Base-by-base conservation (phyloP, 129 eudicot genomes). In the Cynara cardunculus region DNA sequence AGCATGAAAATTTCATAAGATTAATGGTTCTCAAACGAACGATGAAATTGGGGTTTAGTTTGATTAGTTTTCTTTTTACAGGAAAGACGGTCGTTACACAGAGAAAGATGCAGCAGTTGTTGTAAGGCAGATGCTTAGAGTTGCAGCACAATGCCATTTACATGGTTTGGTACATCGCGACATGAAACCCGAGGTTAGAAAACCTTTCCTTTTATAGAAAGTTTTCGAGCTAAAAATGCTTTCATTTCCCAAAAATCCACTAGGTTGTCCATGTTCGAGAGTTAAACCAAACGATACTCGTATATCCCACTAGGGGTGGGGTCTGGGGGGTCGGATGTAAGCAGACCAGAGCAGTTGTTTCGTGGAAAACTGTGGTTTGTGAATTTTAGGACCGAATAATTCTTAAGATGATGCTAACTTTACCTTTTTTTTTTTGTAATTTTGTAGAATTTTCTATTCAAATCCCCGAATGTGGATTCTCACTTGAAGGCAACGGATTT, bases 141-240 rank as follows among this genome's bases (percentile, higher is more conserved):
- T 95, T 85, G 99, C 99, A 82, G 99, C 97, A 4, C 89, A 95
- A 85, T 95, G 99, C 80, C 99, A 95, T 89, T 88, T 95, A 81
- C 92, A 92, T 81, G 97, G 99, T 84, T 82, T 95, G 81, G 99
- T 95, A 74, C 99, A 95, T 85, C 99, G 97, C n/a, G 99, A 95
- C 83, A 88, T 95, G 99, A 95, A 95, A 80, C 99, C 99, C 13
- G 99, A 95, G 96, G 99, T 95, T 82, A 39, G 85, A 70, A 61
- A 35, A 39, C 59, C 61, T 35, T 64, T 64, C 16, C 27, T 64
- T 64, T 10, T 64, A 64, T 64, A 64, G 1, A 64, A 64, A 64
- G 69, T 24, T 16, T 49, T 24, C 32, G n/a, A 49, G 31, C 26
- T 66, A 27, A 81, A 26, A 2, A 65, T 74, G 24, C 39, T 25